Evolutionary conservation across 2,329 filamentous ascomycete genomes (phyloP).

Genomic region (Colletotrichum horii): DNA sequence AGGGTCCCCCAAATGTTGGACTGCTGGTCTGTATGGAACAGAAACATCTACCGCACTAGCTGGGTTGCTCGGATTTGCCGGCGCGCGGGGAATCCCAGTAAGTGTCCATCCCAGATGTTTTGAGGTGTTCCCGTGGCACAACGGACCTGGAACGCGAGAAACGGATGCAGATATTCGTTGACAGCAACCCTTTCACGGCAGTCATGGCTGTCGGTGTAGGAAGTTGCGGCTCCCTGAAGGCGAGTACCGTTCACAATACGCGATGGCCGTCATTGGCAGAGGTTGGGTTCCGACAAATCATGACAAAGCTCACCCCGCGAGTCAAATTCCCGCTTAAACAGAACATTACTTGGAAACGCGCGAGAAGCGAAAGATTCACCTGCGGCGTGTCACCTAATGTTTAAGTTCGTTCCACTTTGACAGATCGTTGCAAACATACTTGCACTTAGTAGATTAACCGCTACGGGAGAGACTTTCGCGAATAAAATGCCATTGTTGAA

Average conservation of each 20-base stretch:
- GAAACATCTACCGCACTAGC: neutral
- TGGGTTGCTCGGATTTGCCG: neutral
- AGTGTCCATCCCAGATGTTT: neutral
- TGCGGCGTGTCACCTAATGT: neutral
- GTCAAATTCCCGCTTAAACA: neutral
- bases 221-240: neutral
- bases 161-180: neutral
- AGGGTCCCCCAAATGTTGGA: neutral
- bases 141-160: neutral
- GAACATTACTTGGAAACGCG: neutral
- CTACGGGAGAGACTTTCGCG: no score
- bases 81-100: neutral
- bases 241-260: neutral
- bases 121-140: neutral
- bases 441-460: no score
- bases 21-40: neutral
- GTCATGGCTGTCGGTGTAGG: neutral
- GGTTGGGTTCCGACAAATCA: neutral
- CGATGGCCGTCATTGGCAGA: neutral
- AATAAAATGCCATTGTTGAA: no score
- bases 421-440: no score
- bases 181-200: neutral
- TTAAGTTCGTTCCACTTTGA: accelerated
- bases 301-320: neutral
- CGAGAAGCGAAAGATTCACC: neutral